Percentiles rank a stretch among this genome's conserved stretches.
Conservation (phyloP, 23 red algal genomes). For the Gracilaria domingensis region DNA sequence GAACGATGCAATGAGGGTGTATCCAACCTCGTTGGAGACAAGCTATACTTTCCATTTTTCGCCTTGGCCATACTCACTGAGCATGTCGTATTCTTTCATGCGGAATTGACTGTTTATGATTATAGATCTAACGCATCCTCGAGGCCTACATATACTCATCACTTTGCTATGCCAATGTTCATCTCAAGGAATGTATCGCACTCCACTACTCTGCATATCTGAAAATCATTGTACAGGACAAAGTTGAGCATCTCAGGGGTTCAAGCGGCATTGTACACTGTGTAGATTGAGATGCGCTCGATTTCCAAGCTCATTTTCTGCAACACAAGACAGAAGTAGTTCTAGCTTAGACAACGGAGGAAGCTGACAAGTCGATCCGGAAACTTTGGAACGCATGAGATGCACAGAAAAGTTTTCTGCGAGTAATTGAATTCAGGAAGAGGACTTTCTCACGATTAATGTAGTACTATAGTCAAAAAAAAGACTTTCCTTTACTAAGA, state of each 20-base stretch:
- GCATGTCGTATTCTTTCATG: neutral
- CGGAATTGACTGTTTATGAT: neutral
- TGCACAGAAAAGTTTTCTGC: neutral
- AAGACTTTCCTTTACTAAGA: neutral
- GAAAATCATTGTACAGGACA: neutral
- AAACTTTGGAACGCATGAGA: neutral
- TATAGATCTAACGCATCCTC: neutral
- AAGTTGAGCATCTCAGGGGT: neutral
- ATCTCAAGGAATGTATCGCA: neutral
- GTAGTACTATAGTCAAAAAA: neutral
- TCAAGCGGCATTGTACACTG: neutral
- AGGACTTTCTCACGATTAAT: neutral
- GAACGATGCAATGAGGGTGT: neutral
- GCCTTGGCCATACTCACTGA: neutral
- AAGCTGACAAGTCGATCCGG: neutral
- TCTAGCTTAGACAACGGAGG: neutral
- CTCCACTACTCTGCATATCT: neutral
- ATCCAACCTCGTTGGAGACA: neutral
- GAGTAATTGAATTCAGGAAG: no score
- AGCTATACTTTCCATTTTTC: neutral
- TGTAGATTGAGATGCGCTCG: neutral
- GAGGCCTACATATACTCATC: neutral
- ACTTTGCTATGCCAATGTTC: neutral
- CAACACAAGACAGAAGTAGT: neutral
- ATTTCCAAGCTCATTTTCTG: neutral